Conservation (phyloP, 2,329 filamentous ascomycete species). For the Epichloe bromicola region DNA sequence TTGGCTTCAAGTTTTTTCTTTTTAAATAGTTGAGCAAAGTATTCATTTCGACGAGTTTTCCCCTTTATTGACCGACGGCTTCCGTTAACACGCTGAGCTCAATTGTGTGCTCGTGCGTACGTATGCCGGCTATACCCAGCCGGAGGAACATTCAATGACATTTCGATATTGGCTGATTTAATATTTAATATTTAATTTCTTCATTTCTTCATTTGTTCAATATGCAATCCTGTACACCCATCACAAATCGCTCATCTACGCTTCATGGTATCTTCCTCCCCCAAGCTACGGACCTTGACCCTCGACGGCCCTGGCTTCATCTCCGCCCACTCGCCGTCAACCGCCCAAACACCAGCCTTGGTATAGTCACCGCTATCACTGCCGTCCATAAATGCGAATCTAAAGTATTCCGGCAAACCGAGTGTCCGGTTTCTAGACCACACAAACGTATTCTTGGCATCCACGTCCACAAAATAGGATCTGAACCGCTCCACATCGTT, state of each 20-base stretch:
- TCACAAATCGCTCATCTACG: not conserved
- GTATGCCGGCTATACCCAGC: too few species aligned
- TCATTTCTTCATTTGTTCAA: too few species aligned
- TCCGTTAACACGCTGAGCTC: too few species aligned
- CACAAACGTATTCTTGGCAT: conserved; percentile 33
- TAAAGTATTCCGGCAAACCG: conserved; percentile 55
- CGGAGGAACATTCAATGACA: too few species aligned
- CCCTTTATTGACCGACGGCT: too few species aligned
- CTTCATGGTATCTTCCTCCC: conserved; percentile 4
- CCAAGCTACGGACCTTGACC: conserved; percentile 19
- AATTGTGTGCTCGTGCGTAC: too few species aligned
- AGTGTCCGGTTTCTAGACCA: conserved; percentile 41
- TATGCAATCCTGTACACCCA: too few species aligned
- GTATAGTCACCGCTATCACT: conserved; percentile 56
- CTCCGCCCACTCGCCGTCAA: conserved; percentile 48
- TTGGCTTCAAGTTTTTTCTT: too few species aligned
- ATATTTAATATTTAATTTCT: too few species aligned
- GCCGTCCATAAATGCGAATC: conserved; percentile 62
- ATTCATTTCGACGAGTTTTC: too few species aligned
- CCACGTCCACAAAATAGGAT: conserved; percentile 51
- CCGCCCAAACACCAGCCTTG: conserved; percentile 58
- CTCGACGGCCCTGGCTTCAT: conserved; percentile 51
- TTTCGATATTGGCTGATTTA: too few species aligned
- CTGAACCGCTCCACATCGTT: conserved; percentile 76
- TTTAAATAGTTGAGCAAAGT: too few species aligned